Conservation (phyloP, 345 rosid species). For the Lepidium aucheri region DNA sequence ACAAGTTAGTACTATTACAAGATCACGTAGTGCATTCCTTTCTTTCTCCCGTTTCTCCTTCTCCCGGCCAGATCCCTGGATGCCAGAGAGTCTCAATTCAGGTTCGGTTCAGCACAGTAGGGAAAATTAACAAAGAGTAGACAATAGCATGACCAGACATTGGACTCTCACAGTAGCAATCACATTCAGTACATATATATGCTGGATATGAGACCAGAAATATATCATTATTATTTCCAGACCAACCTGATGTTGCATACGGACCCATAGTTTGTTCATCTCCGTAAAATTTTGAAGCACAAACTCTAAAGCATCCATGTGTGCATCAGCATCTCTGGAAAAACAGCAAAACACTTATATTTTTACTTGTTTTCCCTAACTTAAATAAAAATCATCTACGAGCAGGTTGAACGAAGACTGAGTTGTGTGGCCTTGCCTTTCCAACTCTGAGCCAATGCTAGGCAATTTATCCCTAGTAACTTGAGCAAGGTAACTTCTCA, state of each 20-base stretch:
- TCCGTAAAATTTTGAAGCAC: conserved; percentile 92
- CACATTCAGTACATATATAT: conserved; percentile 35
- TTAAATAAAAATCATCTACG: neutral
- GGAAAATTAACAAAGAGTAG: conserved; percentile 64
- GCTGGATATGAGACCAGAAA: conserved; percentile 24
- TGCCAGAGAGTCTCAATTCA: conserved; percentile 92
- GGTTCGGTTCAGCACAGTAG: conserved; percentile 64
- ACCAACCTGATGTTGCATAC: conserved; percentile 99
- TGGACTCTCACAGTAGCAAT: conserved; percentile 71
- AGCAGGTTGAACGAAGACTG: neutral
- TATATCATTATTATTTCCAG: conserved; percentile 20
- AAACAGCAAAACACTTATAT: neutral
- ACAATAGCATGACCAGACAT: conserved; percentile 77
- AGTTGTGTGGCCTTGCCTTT: conserved; percentile 49
- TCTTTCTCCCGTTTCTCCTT: conserved; percentile 98
- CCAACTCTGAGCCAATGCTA: conserved; percentile 70
- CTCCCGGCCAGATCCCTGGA: conserved; percentile 98
- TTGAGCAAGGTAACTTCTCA: conserved; percentile 96
- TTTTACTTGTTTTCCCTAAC: neutral
- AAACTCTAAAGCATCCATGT: conserved; percentile 74
- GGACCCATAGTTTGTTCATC: conserved; percentile 99
- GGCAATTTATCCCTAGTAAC: conserved; percentile 88
- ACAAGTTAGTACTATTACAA: conserved; percentile 55
- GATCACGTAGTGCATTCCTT: conserved; percentile 98
- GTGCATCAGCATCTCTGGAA: conserved; percentile 80